Evolutionary conservation across 2,329 filamentous ascomycete species (phyloP).

Genomic region (Thelonectria olida): DNA sequence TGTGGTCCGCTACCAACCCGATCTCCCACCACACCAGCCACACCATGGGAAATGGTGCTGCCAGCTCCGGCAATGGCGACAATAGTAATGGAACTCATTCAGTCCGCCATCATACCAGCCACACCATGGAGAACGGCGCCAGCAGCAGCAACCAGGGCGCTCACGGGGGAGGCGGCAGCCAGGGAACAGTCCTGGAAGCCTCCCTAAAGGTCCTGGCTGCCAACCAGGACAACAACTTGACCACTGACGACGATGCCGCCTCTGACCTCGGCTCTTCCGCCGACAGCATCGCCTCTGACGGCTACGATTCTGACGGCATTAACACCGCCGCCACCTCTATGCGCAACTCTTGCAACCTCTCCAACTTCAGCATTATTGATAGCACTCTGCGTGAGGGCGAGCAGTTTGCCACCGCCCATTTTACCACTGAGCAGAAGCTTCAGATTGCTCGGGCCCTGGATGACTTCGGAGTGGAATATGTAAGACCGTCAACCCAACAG

Average conservation of each 20-base stretch:
- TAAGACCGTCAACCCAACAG: not conserved
- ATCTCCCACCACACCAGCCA: slow-evolving; percentile 41
- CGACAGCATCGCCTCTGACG: no score
- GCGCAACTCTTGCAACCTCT: slow-evolving; percentile 18
- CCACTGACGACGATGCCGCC: no score
- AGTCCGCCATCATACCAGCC: slow-evolving; percentile 33
- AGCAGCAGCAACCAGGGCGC: slow-evolving; percentile 26
- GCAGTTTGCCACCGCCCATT: slow-evolving; percentile 74
- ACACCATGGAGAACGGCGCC: slow-evolving; percentile 31
- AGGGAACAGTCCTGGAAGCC: slow-evolving; percentile 26
- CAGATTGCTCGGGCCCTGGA: slow-evolving; percentile 35
- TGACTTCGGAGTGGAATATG: slow-evolving; percentile 64
- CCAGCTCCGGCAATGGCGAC: slow-evolving; percentile 37
- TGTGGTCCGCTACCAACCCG: slow-evolving; percentile 36
- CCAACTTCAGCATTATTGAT: slow-evolving; percentile 39
- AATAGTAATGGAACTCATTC: slow-evolving; percentile 29
- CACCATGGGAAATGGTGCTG: slow-evolving; percentile 39
- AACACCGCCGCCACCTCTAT: slow-evolving; percentile 13
- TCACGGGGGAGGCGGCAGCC: slow-evolving; percentile 19
- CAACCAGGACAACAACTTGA: not conserved
- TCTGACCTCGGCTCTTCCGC: no score
- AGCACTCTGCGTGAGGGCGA: slow-evolving; percentile 39
- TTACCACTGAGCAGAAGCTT: slow-evolving; percentile 65
- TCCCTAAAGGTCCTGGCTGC: slow-evolving; percentile 22
- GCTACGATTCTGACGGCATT: no score